Conservation (phyloP, 1,284 basidiomycete species). For the Vanrija pseudolonga region DNA sequence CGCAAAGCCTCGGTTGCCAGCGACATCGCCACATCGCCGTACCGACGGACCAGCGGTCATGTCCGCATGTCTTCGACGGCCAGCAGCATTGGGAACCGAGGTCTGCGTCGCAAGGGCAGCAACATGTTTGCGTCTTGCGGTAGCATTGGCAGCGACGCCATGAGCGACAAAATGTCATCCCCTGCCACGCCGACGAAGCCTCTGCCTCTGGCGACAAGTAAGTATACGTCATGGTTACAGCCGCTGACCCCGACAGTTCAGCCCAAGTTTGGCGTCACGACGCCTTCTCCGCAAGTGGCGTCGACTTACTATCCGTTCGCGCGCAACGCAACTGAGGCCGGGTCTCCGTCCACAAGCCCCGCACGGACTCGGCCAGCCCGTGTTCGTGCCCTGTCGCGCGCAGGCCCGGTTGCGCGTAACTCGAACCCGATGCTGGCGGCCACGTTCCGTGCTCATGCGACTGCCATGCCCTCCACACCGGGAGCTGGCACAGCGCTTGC, state of each 20-base stretch:
- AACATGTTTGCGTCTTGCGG: slow-evolving; percentile 41
- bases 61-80: slow-evolving; percentile 13
- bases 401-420: slow-evolving; percentile 33
- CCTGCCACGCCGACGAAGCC: slow-evolving; percentile 41
- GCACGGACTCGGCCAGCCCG: background rate
- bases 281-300: slow-evolving; percentile 30
- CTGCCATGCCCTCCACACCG: slow-evolving; percentile 4
- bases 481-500: slow-evolving; percentile 1
- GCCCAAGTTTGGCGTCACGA: slow-evolving; percentile 25
- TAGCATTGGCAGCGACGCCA: slow-evolving; percentile 27
- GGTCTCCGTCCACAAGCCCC: background rate
- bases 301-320: slow-evolving; percentile 34
- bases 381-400: slow-evolving; percentile 10
- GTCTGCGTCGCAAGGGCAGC: slow-evolving; percentile 46
- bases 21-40: slow-evolving; percentile 12
- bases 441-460: slow-evolving; percentile 22
- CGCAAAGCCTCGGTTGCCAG: slow-evolving; percentile 16
- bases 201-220: slow-evolving; percentile 18
- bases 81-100: slow-evolving; percentile 28
- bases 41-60: slow-evolving; percentile 5
- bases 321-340: background rate
- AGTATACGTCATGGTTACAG: slow-evolving; percentile 5
- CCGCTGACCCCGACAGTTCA: slow-evolving; percentile 17
- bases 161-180: slow-evolving; percentile 18
- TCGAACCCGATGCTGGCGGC: slow-evolving; percentile 47